Conservation (phyloP, 2,329 filamentous ascomycete genomes). For the Graphiopsis chlorocephala region DNA sequence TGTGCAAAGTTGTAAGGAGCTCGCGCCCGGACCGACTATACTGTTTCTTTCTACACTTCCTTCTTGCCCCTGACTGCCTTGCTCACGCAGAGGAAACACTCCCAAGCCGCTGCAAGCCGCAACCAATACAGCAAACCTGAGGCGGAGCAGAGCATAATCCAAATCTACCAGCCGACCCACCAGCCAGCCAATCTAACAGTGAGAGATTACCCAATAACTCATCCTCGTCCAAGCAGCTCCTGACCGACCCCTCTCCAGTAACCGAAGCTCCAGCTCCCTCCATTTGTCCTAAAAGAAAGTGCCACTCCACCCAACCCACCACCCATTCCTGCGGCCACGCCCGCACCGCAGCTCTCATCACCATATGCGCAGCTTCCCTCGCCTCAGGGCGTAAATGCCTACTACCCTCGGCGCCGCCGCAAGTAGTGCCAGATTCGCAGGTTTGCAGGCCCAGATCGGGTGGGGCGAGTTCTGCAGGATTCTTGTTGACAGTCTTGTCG, state of each 20-base stretch:
- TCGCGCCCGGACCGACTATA: not conserved
- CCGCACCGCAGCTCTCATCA: not conserved
- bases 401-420: not conserved
- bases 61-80: not conserved
- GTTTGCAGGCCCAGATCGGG: not conserved
- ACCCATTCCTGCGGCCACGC: slow-evolving; percentile 1
- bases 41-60: not conserved
- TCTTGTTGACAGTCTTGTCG: not conserved
- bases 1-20: not conserved
- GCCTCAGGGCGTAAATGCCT: not conserved
- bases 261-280: not conserved
- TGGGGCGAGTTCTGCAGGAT: not conserved
- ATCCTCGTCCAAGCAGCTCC: not conserved
- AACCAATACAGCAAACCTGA: too few relatives aligned
- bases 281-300: not conserved
- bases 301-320: not conserved
- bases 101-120: too few relatives aligned
- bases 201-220: not conserved
- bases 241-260: not conserved
- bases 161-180: not conserved
- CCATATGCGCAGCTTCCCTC: not conserved
- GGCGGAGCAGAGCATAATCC: too few relatives aligned
- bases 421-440: not conserved
- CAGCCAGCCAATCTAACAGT: not conserved
- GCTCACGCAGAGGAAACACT: not conserved